A percentile compares a stretch with the other conserved stretches of the same genome.
Conservation (phyloP, 2,329 filamentous ascomycete species). For the Pestalotiopsis sp. region DNA sequence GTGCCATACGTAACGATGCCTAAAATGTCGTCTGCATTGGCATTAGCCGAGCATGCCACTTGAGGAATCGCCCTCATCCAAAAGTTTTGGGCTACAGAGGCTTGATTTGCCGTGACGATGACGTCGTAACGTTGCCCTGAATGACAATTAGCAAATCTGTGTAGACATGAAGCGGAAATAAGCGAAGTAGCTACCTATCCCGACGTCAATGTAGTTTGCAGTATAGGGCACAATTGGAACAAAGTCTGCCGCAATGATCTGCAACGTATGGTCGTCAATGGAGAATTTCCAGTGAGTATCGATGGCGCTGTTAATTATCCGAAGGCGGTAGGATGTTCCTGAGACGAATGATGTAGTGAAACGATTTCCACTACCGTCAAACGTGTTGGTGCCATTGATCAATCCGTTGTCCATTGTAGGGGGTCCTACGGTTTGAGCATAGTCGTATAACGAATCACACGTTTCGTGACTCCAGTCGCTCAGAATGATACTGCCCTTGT, state of each 20-base stretch:
- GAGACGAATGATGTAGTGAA: slow-evolving; percentile 40
- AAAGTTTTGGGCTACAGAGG: slow-evolving; percentile 34
- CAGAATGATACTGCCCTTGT: slow-evolving; percentile 61
- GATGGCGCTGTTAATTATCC: slow-evolving; percentile 46
- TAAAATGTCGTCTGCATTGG: slow-evolving; percentile 11
- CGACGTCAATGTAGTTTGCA: slow-evolving; percentile 44
- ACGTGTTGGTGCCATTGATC: slow-evolving; percentile 35
- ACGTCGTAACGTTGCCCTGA: slow-evolving; percentile 29
- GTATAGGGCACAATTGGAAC: slow-evolving; percentile 56
- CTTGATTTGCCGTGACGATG: slow-evolving; percentile 17
- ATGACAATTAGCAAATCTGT: neutral
- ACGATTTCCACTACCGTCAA: slow-evolving; percentile 34
- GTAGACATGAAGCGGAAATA: neutral
- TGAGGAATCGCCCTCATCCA: slow-evolving; percentile 49
- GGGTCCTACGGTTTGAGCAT: slow-evolving; percentile 33
- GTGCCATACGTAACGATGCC: slow-evolving; percentile 39
- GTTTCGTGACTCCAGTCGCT: slow-evolving; percentile 60
- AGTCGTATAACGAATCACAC: slow-evolving; percentile 38
- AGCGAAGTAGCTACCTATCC: slow-evolving; percentile 31
- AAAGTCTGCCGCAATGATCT: slow-evolving; percentile 56
- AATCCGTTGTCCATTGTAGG: slow-evolving; percentile 45
- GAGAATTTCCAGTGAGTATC: slow-evolving; percentile 45
- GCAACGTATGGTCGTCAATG: slow-evolving; percentile 55
- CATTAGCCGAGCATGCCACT: slow-evolving; percentile 34
- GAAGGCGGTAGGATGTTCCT: slow-evolving; percentile 47